A percentile compares a stretch with the other conserved stretches of the same genome.
phyloP scores from a whole-genome alignment of 1,139 yeast species.

The Tardiomyces depauwii region DNA sequence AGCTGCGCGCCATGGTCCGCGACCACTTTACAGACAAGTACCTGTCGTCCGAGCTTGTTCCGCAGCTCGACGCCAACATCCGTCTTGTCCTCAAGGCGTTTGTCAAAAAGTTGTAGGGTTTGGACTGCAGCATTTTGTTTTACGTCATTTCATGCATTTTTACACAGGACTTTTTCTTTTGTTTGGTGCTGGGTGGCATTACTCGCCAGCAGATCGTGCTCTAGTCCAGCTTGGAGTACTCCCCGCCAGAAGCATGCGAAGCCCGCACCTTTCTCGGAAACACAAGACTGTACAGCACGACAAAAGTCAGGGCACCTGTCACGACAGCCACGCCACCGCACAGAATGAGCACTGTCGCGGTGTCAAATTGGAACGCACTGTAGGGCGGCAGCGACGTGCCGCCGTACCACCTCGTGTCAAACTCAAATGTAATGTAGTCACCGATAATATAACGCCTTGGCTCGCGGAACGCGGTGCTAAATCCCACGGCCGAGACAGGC shows the following conservation, averaged over 20 bases:
- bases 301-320: constrained; percentile 11
- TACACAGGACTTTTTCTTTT: no score
- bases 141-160: not conserved
- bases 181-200: not conserved
- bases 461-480: constrained; percentile 46
- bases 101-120: constrained; percentile 7
- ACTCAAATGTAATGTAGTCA: constrained; percentile 43
- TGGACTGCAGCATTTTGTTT: not conserved
- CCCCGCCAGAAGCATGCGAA: constrained; percentile 7
- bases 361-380: not conserved
- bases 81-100: constrained; percentile 12
- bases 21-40: constrained; percentile 23
- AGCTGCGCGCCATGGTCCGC: constrained; percentile 37
- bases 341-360: constrained; percentile 1
- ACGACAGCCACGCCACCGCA: constrained; percentile 10
- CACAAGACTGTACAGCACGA: constrained; percentile 12
- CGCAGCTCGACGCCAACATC: constrained; percentile 17
- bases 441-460: constrained; percentile 58
- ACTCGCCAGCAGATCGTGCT: not conserved
- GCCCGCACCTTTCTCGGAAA: constrained; percentile 14
- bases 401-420: constrained; percentile 48
- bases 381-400: constrained; percentile 7
- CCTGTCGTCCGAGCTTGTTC: constrained; percentile 9
- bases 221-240: constrained; percentile 11
- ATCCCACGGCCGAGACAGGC: constrained; percentile 38